phyloP scores from a whole-genome alignment of 192 early-diverging fungal genomes.

The Podila minutissima region DNA sequence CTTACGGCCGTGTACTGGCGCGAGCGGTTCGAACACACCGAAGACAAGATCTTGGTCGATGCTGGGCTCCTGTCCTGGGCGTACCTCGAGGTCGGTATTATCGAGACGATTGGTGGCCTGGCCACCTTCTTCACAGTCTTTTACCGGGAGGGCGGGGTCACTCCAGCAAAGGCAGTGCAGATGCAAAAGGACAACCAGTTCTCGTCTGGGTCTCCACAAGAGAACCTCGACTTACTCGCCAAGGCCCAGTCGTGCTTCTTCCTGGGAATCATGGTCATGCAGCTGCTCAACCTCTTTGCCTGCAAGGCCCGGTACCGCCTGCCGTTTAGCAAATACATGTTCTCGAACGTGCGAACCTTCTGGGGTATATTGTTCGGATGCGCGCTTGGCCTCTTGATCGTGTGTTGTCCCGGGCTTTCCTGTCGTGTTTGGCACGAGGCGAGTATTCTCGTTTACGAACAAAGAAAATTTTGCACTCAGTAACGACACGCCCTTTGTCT shows the following conservation, averaged over 20 bases:
- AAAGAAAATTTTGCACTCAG: too few species aligned
- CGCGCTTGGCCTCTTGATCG: slow-evolving; percentile 73
- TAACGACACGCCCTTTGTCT: slow-evolving; percentile 60
- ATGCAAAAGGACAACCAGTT: slow-evolving; percentile 72
- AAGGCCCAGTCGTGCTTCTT: slow-evolving; percentile 85
- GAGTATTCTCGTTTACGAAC: not conserved
- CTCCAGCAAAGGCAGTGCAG: slow-evolving; percentile 64
- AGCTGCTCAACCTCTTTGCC: slow-evolving; percentile 95
- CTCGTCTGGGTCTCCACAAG: not conserved
- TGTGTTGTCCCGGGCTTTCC: slow-evolving; percentile 90
- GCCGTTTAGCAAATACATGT: slow-evolving; percentile 84
- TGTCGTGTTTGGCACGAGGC: slow-evolving; percentile 79
- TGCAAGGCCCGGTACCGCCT: slow-evolving; percentile 83
- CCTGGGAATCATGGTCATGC: slow-evolving; percentile 81
- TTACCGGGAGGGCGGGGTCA: slow-evolving; percentile 66
- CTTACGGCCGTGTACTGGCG: slow-evolving; percentile 68
- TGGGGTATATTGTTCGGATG: slow-evolving; percentile 71
- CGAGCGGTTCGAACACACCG: slow-evolving; percentile 70
- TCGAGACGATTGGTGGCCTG: slow-evolving; percentile 78
- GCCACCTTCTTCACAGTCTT: slow-evolving; percentile 85
- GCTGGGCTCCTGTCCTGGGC: slow-evolving; percentile 79
- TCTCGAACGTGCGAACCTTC: slow-evolving; percentile 80
- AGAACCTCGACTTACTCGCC: slow-evolving; percentile 65
- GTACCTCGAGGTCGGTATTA: slow-evolving; percentile 87
- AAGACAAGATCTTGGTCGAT: slow-evolving; percentile 92